Conservation (phyloP, 2,329 filamentous ascomycete species). For the Penicillium freii region DNA sequence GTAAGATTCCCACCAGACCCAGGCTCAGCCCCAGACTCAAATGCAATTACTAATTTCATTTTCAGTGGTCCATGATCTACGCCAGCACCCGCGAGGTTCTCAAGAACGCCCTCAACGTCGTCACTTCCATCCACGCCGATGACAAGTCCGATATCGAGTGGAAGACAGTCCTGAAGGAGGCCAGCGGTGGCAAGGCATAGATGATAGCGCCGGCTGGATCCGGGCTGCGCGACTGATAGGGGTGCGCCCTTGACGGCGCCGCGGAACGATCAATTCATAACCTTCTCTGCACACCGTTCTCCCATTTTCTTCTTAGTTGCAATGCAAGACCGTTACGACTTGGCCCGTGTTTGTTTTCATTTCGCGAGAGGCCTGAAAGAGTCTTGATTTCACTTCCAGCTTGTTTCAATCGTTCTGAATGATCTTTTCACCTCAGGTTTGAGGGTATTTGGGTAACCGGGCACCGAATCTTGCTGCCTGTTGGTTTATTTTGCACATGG, state of each 20-base stretch:
- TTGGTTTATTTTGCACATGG: background rate
- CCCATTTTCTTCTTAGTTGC: slow-evolving; percentile 32
- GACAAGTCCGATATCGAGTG: slow-evolving; percentile 45
- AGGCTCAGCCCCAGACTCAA: background rate
- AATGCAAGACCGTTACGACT: slow-evolving; percentile 42
- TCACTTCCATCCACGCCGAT: slow-evolving; percentile 43
- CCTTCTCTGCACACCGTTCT: slow-evolving; percentile 32
- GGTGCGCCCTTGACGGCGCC: slow-evolving; percentile 23
- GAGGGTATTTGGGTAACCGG: background rate
- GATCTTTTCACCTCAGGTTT: background rate
- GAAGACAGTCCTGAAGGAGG: slow-evolving; percentile 40
- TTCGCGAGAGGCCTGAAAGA: slow-evolving; percentile 10
- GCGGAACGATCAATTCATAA: slow-evolving; percentile 30
- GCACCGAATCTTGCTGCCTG: background rate
- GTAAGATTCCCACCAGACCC: slow-evolving; percentile 30
- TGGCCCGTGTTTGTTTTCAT: slow-evolving; percentile 24
- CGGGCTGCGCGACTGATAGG: slow-evolving; percentile 31
- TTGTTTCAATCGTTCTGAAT: slow-evolving; percentile 9
- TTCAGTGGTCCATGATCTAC: slow-evolving; percentile 51
- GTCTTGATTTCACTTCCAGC: slow-evolving; percentile 15
- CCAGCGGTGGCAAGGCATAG: slow-evolving; percentile 45
- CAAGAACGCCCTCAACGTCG: slow-evolving; percentile 49
- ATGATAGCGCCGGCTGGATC: slow-evolving; percentile 37
- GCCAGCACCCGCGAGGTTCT: slow-evolving; percentile 50
- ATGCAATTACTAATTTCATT: slow-evolving; percentile 16